Conservation (phyloP, 192 early-diverging fungal species). For the Mortierella antarctica region DNA sequence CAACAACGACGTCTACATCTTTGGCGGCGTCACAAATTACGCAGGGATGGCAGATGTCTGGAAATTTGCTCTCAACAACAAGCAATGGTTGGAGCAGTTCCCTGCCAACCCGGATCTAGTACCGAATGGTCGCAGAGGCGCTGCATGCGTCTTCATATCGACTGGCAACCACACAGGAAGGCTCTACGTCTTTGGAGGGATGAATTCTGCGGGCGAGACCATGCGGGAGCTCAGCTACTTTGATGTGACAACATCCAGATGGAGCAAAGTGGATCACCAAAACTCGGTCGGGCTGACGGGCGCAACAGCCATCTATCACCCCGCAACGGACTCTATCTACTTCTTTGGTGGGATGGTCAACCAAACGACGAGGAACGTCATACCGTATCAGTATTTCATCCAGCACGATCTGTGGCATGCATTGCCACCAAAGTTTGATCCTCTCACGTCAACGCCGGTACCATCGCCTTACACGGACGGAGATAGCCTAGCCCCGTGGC, state of each 20-base stretch:
- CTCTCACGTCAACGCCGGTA: constrained; percentile 8
- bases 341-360: constrained; percentile 54
- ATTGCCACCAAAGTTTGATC: constrained; percentile 27
- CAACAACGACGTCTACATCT: constrained; percentile 34
- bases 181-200: constrained; percentile 36
- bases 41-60: constrained; percentile 29
- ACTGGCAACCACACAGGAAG: constrained; percentile 10
- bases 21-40: constrained; percentile 25
- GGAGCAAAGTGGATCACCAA: constrained; percentile 20
- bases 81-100: constrained; percentile 4
- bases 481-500: not conserved
- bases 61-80: constrained; percentile 21
- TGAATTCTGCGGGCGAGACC: constrained; percentile 7
- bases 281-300: constrained; percentile 44
- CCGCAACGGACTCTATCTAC: constrained; percentile 47
- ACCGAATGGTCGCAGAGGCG: not conserved
- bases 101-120: constrained; percentile 7
- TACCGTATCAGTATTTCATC: constrained; percentile 38
- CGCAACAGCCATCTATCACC: constrained; percentile 38
- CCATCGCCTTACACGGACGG: not conserved
- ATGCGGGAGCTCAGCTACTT: constrained; percentile 26
- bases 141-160: constrained; percentile 21
- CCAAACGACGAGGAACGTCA: constrained; percentile 31
- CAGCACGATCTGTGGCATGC: constrained; percentile 47
- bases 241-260: constrained; percentile 1